Percentiles rank a stretch among this genome's conserved stretches.
Conservation (phyloP, 345 rosid genomes). For the Moricandia moricandioides region DNA sequence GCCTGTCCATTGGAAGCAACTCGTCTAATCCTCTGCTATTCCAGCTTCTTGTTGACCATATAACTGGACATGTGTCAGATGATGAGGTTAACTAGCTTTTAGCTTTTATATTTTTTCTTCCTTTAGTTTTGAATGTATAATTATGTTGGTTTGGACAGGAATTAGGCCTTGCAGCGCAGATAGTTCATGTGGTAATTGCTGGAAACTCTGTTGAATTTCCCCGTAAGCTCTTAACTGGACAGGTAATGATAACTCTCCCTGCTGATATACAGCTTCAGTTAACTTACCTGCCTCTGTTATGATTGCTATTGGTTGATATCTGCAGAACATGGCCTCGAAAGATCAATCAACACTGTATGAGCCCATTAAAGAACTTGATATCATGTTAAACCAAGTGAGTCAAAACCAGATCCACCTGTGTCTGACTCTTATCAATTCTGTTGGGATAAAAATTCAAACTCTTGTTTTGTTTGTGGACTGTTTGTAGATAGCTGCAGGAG, state of each 20-base stretch:
- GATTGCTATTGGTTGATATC: slow-evolving; percentile 28
- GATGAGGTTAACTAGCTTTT: slow-evolving; percentile 55
- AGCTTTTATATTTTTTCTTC: slow-evolving; percentile 7
- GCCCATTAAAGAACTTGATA: slow-evolving; percentile 82
- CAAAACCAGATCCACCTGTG: slow-evolving; percentile 1
- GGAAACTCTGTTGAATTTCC: slow-evolving; percentile 93
- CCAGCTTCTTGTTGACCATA: slow-evolving; percentile 96
- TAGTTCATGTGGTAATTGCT: slow-evolving; percentile 85
- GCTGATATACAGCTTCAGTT: neutral
- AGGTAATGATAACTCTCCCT: slow-evolving; percentile 43
- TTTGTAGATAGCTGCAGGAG: slow-evolving; percentile 81
- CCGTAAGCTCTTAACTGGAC: slow-evolving; percentile 62
- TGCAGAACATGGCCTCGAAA: slow-evolving; percentile 73
- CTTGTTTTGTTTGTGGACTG: slow-evolving; percentile 9
- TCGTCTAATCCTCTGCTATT: slow-evolving; percentile 73
- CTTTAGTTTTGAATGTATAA: slow-evolving; percentile 3
- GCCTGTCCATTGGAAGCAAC: slow-evolving; percentile 68
- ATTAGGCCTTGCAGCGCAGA: slow-evolving; percentile 70
- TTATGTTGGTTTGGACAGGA: slow-evolving; percentile 47
- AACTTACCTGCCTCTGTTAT: slow-evolving; percentile 8
- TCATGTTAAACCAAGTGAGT: slow-evolving; percentile 76
- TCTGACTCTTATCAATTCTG: neutral
- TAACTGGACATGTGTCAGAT: slow-evolving; percentile 90
- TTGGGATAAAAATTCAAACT: slow-evolving; percentile 5
- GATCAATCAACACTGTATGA: slow-evolving; percentile 77